Conservation (phyloP, 1,284 basidiomycete species). For the Boletus semigastroideus region DNA sequence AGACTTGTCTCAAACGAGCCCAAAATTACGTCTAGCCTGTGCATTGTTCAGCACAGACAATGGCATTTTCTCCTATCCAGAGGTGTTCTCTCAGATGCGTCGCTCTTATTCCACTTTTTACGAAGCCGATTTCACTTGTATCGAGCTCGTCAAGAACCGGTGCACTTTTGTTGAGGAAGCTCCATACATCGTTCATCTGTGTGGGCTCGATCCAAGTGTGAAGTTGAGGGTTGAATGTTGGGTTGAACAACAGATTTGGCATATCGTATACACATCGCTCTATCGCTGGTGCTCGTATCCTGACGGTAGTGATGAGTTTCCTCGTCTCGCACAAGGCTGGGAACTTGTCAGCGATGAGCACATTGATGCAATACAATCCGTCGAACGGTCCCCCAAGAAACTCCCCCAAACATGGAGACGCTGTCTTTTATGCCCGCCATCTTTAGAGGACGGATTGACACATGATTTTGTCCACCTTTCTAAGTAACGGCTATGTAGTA, state of each 20-base stretch:
- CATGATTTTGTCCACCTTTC: background rate
- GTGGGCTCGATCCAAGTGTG: background rate
- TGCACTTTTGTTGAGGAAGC: constrained; percentile 1
- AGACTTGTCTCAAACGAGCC: too few species aligned
- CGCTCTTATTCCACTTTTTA: accelerated
- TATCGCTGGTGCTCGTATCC: background rate
- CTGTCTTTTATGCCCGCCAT: background rate
- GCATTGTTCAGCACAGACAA: background rate
- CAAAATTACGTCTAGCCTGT: constrained; percentile 1
- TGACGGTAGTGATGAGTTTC: too few species aligned
- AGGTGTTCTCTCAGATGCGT: background rate
- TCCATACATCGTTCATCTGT: constrained; percentile 1
- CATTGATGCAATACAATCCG: background rate
- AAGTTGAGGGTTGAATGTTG: background rate
- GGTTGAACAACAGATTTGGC: background rate
- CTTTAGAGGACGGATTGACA: background rate
- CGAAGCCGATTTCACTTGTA: background rate
- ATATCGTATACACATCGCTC: background rate
- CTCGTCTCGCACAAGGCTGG: background rate
- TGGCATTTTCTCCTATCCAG: background rate
- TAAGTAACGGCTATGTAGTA: background rate
- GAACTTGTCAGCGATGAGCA: background rate
- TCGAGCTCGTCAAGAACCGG: too few species aligned
- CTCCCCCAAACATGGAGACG: too few species aligned
- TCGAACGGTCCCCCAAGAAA: background rate